Base-by-base conservation (phyloP, 352 stramenopile genomes). In the Globisporangium recalcitrans region DNA sequence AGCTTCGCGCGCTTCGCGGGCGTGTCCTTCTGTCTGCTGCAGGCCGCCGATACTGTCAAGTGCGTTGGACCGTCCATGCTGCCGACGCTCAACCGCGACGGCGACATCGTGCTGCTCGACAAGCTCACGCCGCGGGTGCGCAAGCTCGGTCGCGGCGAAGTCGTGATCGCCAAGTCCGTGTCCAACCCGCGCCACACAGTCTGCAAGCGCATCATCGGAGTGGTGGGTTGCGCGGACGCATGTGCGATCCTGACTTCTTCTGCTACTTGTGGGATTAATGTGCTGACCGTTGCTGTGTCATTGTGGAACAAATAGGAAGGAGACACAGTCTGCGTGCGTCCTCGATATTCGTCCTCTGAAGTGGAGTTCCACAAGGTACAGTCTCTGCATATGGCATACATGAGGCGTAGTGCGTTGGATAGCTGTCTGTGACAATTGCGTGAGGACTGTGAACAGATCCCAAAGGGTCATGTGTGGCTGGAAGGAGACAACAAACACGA, bases 401-500 rank as follows among this genome's bases (percentile, higher is more conserved):
- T 4, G n/a, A n/a, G n/a, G n/a, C n/a, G n/a, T n/a, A n/a, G n/a
- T n/a, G n/a, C n/a, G n/a, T n/a, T n/a, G n/a, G n/a, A n/a, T n/a
- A n/a, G n/a, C n/a, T n/a, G n/a, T n/a, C n/a, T n/a, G n/a, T n/a
- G n/a, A n/a, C n/a, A n/a, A n/a, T n/a, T 69, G 27, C 21, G 49
- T 47, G n/a, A 11, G 4, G 49, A 54, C 11, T 54, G 49, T 10
- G n/a, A 44, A 29, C 26, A 84, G 78, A 82, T 93, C 24, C 96
- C 96, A 3, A 84, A 90, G 57, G 93, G 96, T 32, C 91, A 98
- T 68, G 77, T 98, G 52, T 99, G 97, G 97, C 70, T 99, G 14
- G 94, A 99, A 78, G 97, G 97, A 47, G 97, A 99, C 78, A 99
- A 99, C 83, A 91, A 96, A 36, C 70, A 93, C 60, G 95, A 98